phyloP scores from a whole-genome alignment of 2,329 filamentous ascomycete species.

The Beauveria rudraprayagi region DNA sequence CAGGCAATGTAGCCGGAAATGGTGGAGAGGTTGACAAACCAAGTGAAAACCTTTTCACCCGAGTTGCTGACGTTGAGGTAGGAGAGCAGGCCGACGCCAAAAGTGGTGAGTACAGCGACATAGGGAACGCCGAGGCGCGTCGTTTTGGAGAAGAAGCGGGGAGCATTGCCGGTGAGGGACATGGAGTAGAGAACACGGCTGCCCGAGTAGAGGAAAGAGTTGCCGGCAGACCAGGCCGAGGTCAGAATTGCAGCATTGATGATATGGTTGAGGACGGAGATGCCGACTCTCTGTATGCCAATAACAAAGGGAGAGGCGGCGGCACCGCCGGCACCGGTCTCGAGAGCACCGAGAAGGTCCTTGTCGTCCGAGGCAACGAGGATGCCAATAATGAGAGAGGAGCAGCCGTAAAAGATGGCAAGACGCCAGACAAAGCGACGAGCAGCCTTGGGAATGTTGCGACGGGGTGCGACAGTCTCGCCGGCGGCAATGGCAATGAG shows the following conservation, averaged over 20 bases:
- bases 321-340: conserved; percentile 31
- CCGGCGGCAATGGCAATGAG: conserved; percentile 56
- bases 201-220: conserved; percentile 57
- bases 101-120: conserved; percentile 43
- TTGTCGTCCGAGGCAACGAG: conserved; percentile 58
- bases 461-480: conserved; percentile 55
- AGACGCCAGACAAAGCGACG: conserved; percentile 54
- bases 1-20: conserved; percentile 53
- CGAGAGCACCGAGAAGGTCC: conserved; percentile 49
- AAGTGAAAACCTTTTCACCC: conserved; percentile 57
- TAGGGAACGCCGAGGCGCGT: conserved; percentile 55
- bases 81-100: conserved; percentile 54
- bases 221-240: conserved; percentile 55
- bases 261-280: conserved; percentile 54
- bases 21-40: conserved; percentile 64
- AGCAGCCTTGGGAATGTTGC: conserved; percentile 59
- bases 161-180: conserved; percentile 58
- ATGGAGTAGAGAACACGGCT: conserved; percentile 64
- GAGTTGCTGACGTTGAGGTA: conserved; percentile 61
- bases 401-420: conserved; percentile 55
- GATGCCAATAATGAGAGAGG: conserved; percentile 52
- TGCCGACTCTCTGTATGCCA: conserved; percentile 58
- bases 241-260: conserved; percentile 63
- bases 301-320: conserved; percentile 56
- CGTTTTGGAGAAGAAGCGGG: conserved; percentile 50